Evolutionary conservation across 2,329 filamentous ascomycete genomes (phyloP).

Genomic region (Fusarium transvaalense): DNA sequence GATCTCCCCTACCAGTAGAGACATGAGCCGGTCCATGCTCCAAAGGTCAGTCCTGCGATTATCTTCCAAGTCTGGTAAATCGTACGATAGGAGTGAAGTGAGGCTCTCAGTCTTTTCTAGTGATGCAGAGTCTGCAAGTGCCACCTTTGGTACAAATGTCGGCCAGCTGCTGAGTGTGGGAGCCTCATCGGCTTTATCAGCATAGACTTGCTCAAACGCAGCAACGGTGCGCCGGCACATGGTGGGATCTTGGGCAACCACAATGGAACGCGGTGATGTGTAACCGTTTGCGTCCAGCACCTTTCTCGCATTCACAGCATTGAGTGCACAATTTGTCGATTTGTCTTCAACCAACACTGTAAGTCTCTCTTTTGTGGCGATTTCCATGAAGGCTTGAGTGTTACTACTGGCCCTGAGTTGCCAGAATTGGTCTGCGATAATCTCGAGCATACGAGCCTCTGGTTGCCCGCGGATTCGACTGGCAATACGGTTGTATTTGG

Average conservation of each 20-base stretch:
- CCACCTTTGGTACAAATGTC: slow-evolving; percentile 33
- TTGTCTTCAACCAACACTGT: slow-evolving; percentile 36
- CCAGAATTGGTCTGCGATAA: slow-evolving; percentile 36
- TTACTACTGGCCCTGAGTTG: not conserved
- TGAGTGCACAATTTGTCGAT: slow-evolving; percentile 44
- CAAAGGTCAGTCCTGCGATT: slow-evolving; percentile 16
- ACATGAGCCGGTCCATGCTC: slow-evolving; percentile 38
- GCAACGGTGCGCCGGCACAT: slow-evolving; percentile 41
- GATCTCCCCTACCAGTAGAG: slow-evolving; percentile 40
- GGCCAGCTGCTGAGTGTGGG: slow-evolving; percentile 35
- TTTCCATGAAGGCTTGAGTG: not conserved
- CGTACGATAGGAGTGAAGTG: slow-evolving; percentile 21
- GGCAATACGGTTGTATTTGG: slow-evolving; percentile 23
- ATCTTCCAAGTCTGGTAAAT: not conserved
- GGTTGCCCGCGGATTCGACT: slow-evolving; percentile 16
- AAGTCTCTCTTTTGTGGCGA: not conserved
- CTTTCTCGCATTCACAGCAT: slow-evolving; percentile 34
- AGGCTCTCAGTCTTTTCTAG: not conserved
- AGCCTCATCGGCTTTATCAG: not conserved
- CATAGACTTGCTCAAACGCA: slow-evolving; percentile 36
- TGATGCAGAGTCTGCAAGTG: not conserved
- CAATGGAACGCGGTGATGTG: slow-evolving; percentile 34
- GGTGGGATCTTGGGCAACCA: slow-evolving; percentile 41
- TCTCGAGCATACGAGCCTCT: slow-evolving; percentile 35
- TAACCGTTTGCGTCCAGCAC: slow-evolving; percentile 35